Conservation (phyloP, 116 monocot genomes). For the Iris pallida region DNA sequence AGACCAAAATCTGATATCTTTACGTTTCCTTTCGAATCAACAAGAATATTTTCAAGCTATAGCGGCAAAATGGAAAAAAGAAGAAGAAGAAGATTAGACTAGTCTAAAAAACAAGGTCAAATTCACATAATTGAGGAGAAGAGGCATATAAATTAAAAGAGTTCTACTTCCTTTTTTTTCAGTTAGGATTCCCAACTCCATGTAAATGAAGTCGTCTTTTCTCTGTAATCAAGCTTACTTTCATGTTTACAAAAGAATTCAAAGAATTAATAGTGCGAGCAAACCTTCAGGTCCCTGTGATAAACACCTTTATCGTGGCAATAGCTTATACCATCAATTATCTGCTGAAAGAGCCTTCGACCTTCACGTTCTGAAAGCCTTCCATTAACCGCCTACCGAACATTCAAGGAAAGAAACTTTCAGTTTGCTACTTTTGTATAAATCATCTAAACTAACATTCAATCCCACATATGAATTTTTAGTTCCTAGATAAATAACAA, state of each 20-base stretch:
- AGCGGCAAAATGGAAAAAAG: constrained; percentile 2
- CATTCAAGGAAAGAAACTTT: neutral
- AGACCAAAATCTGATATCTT: constrained; percentile 99
- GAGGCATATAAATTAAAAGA: too few relatives aligned
- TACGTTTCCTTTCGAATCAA: constrained; percentile 73
- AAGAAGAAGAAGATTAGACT: too few relatives aligned
- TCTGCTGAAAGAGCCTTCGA: constrained; percentile 75
- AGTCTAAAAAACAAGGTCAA: too few relatives aligned
- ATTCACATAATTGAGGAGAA: too few relatives aligned
- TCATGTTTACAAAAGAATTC: too few relatives aligned
- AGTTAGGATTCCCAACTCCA: too few relatives aligned
- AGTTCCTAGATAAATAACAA: too few relatives aligned
- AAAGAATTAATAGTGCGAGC: neutral
- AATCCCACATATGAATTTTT: too few relatives aligned
- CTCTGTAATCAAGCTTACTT: too few relatives aligned
- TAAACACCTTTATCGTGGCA: constrained; percentile 85
- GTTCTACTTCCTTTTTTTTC: too few relatives aligned
- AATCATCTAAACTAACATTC: too few relatives aligned
- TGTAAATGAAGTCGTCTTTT: too few relatives aligned
- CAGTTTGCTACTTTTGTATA: neutral
- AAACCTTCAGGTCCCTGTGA: constrained; percentile 92
- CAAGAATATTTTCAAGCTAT: constrained; percentile 91
- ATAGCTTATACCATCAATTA: constrained; percentile 87
- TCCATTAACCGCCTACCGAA: constrained; percentile 29
- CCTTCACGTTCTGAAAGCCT: neutral